phyloP scores from a whole-genome alignment of 139 green algal species.

The Picochlorum sp. region DNA sequence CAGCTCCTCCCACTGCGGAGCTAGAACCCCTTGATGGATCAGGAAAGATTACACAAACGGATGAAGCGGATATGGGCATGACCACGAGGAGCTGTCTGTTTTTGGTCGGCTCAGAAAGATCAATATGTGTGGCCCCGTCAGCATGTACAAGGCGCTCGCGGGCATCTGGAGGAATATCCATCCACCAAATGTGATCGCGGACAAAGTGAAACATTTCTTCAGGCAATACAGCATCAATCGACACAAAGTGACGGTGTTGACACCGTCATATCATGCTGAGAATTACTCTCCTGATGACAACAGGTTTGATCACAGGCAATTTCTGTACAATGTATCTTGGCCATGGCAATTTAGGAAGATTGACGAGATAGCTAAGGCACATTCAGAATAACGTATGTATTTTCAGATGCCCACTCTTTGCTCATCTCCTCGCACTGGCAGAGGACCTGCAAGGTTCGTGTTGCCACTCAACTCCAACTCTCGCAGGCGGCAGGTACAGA shows the following conservation, averaged over 20 bases:
- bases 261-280: constrained; percentile 93
- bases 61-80: constrained; percentile 94
- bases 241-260: constrained; percentile 95
- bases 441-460: no score
- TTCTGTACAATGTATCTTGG: constrained; percentile 86
- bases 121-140: constrained; percentile 70
- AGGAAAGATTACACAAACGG: constrained; percentile 52
- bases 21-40: constrained; percentile 71
- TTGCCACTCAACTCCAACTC: no score
- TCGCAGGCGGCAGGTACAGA: no score
- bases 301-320: constrained; percentile 86
- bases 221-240: constrained; percentile 89
- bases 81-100: constrained; percentile 82
- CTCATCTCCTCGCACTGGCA: no score
- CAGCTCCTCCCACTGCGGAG: constrained; percentile 86
- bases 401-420: no score
- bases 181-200: constrained; percentile 38
- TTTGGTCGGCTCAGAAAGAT: constrained; percentile 89
- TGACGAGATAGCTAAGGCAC: constrained; percentile 39
- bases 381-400: neutral
- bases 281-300: constrained; percentile 95
- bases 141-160: constrained; percentile 69
- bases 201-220: constrained; percentile 92
- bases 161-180: constrained; percentile 41
- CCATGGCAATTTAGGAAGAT: constrained; percentile 83